These are phyloP conservation scores for Aspergillus coremiiformis DNA, from an alignment of 495 filamentous ascomycete genomes.

Conservation along the genomic window DNA sequence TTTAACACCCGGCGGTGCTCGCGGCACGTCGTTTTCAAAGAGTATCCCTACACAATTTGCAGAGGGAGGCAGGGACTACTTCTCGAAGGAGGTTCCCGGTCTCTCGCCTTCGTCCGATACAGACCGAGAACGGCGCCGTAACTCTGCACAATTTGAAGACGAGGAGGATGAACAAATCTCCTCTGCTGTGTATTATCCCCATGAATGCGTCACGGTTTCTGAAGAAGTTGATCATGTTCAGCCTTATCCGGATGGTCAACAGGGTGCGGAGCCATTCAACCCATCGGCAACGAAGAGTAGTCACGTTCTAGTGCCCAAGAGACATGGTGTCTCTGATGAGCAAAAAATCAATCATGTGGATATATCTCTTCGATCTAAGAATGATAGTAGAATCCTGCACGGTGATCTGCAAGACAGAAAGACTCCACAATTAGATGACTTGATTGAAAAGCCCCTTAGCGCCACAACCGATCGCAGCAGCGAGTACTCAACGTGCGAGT, in stretches of 20 bases:
- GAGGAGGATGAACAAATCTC: conserved; percentile 94
- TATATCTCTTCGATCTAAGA: conserved; percentile 55
- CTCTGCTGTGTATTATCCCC: conserved; percentile 88
- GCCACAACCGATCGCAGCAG: conserved; percentile 32
- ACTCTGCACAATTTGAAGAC: conserved; percentile 52
- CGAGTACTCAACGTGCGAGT: conserved; percentile 48
- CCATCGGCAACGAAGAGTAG: conserved; percentile 27
- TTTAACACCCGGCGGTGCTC: conserved; percentile 46
- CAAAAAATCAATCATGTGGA: conserved; percentile 45
- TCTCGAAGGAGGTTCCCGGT: conserved; percentile 16
- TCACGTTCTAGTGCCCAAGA: conserved; percentile 28
- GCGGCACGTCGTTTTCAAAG: conserved; percentile 46
- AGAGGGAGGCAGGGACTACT: conserved; percentile 29
- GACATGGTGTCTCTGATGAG: conserved; percentile 24
- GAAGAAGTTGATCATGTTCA: conserved; percentile 35
- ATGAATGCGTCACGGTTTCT: conserved; percentile 52
- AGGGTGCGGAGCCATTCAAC: conserved; percentile 27
- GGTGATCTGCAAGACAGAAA: conserved; percentile 46
- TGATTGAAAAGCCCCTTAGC: conserved; percentile 29
- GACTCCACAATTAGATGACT: conserved; percentile 23
- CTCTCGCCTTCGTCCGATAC: conserved; percentile 21
- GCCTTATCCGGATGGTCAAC: conserved; percentile 39
- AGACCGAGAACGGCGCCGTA: conserved; percentile 23
- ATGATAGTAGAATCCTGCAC: conserved; percentile 53
- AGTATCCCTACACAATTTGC: conserved; percentile 46